Percentiles rank a stretch among this genome's conserved stretches.
These are phyloP conservation scores for Ustilaginoidea virens DNA, from an alignment of 2,329 filamentous ascomycete genomes.

Conservation along the genomic window DNA sequence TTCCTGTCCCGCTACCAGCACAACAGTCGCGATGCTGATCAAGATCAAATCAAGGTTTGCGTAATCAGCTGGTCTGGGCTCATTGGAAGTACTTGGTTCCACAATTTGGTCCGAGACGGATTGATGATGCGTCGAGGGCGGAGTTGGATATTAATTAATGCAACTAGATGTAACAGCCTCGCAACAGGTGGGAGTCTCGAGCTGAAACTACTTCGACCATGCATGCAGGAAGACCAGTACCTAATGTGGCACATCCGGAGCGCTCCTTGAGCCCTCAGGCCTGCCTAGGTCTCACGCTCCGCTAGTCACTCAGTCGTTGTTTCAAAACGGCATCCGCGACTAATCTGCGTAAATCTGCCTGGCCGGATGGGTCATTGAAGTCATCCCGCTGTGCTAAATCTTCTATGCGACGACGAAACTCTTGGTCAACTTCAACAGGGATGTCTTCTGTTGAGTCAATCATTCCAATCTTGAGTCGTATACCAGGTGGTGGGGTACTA, in stretches of 20 bases:
- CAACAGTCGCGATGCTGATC: slow-evolving; percentile 14
- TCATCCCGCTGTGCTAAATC: slow-evolving; percentile 73
- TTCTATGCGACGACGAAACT: slow-evolving; percentile 75
- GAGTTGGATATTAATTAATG: slow-evolving; percentile 40
- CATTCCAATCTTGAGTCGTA: slow-evolving; percentile 64
- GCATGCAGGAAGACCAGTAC: slow-evolving; percentile 33
- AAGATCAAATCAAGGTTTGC: slow-evolving; percentile 19
- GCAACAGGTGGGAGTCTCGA: slow-evolving; percentile 30
- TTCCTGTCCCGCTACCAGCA: slow-evolving; percentile 51
- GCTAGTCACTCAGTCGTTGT: slow-evolving; percentile 45
- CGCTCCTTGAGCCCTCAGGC: slow-evolving; percentile 29
- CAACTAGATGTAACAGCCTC: slow-evolving; percentile 33
- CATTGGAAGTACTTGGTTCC: slow-evolving; percentile 36
- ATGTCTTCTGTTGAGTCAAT: slow-evolving; percentile 49
- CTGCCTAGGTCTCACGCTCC: slow-evolving; percentile 48
- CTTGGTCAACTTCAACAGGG: slow-evolving; percentile 55
- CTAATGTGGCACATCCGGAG: slow-evolving; percentile 43
- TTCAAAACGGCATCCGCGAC: slow-evolving; percentile 67
- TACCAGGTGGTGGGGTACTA: slow-evolving; percentile 56
- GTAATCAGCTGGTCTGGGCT: slow-evolving; percentile 46
- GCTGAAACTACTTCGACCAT: slow-evolving; percentile 37
- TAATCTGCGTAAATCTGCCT: slow-evolving; percentile 61
- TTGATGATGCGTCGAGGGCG: slow-evolving; percentile 26
- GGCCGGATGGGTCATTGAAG: slow-evolving; percentile 67
- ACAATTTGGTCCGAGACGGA: slow-evolving; percentile 28